Base-by-base conservation (phyloP, 2,329 filamentous ascomycete genomes). In the Penicillium griseofulvum region DNA sequence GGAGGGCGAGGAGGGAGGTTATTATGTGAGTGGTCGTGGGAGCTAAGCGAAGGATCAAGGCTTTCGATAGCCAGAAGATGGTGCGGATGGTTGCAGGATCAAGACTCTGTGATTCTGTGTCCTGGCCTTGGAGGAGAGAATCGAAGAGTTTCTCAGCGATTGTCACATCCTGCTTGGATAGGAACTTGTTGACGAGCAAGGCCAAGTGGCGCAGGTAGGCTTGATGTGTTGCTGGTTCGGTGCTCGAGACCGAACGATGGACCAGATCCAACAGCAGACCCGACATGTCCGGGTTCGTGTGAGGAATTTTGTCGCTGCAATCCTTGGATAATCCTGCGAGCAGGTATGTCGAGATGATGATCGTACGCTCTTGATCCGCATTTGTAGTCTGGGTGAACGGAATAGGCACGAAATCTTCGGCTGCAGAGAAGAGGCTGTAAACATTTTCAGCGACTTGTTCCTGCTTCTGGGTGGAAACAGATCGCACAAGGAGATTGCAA, bases 31-130 rank as follows among this genome's bases (percentile, higher is more conserved):
- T 78, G 68, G 74, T 83, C 65, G 67, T 73, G 68, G 71, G 76
- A n/a, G 72, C 69, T 16, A 80, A 68, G 7, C 85, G 80, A 12
- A 87, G 74, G 19, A 85, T 70, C 0, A 88, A 76, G 8, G 82
- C 84, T 66, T 87, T 87, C 8, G 81, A 73, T 37, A 86, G 73
- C 63, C 84, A 83, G 68, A 88, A 87, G 42, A 83, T 75, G 19
- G 83, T 77, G 22, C 79, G 78, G 61, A 86, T 79, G 31, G 73
- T 74, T 49, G 75, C 69, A 6, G 74, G 66, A 31, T 68, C 73
- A 22, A 68, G 56, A 5, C 62, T 55, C 66, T 62, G 49, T 14
- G 61, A 50, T 36, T 65, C 51, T 36, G 57, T 41, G 5, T 67
- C 33, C 29, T 44, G 34, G 19, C 33, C 4, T 24, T 55, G 59